Base-by-base conservation (phyloP, 768 basidiomycete species). In the Cystofilobasidium macerans region DNA sequence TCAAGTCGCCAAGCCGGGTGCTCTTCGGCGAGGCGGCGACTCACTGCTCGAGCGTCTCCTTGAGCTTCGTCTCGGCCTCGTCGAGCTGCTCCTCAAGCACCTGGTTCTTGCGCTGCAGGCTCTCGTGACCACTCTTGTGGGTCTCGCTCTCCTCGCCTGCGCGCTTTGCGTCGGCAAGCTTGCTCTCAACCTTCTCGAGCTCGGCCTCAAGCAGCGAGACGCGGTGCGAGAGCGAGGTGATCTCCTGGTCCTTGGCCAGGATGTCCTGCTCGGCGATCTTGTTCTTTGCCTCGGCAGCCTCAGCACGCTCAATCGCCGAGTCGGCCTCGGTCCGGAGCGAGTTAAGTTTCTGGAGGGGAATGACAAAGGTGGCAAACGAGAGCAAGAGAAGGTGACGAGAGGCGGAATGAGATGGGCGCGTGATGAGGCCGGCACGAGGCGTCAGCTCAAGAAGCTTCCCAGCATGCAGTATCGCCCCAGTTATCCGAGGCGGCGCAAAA, bases 81-180 rank as follows among this genome's bases (percentile, higher is more conserved):
- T 98, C 95, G 3, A 99, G 82, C 78, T 99, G 94, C 73, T 94
- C 91, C 78, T 98, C 94, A 43, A 98, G 79, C 14, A 98, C 79
- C 71, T 87, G 84, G 33, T 98, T 83, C 81, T 98, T 99, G 69
- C 94, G 80, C 36, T 73, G 69, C 64, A 97, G 80, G 56, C 79
- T 81, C 68, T 95, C 93, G 68, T 82, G 87, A 28, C 83, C 83
- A 26, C 81, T 80, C 78, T 83, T 86, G 73, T 82, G 84, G 14
- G 77, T 75, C 71, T 90, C 88, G 57, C 84, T 82, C 36, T 90
- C 89, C 20, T 79, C 82, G 42, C 81, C 81, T 26, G 79, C 79
- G 28, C 74, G 69, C 79, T 97, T 95, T 69, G 80, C 79, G 11
- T 86, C 82, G 4, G 76, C 71, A 32, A 97, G 77, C 73, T 84